phyloP scores from a whole-genome alignment of 768 basidiomycete species.

The Tricholoma bakamatsutake region DNA sequence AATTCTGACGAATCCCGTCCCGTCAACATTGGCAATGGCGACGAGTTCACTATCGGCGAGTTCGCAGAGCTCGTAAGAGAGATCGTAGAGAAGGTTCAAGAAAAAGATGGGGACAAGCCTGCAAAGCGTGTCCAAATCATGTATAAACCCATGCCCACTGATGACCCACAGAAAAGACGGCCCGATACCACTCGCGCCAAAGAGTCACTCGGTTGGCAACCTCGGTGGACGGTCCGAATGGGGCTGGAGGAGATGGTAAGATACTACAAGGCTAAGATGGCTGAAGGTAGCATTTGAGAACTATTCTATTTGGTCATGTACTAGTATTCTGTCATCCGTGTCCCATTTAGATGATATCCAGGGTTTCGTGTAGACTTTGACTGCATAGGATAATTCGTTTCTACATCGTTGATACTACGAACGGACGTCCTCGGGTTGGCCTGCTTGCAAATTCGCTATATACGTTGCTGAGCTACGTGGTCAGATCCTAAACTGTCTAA shows the following conservation, averaged over 20 bases:
- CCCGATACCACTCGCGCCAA: conserved; percentile 93
- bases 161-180: conserved; percentile 92
- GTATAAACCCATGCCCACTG: conserved; percentile 78
- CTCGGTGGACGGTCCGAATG: conserved; percentile 88
- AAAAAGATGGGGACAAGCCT: conserved; percentile 61
- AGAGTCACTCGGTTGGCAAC: conserved; percentile 81
- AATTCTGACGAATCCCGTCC: conserved; percentile 91
- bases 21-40: conserved; percentile 92
- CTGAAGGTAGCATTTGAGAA: conserved; percentile 67
- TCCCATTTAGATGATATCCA: neutral
- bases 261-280: conserved; percentile 89
- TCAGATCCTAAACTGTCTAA: no score
- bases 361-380: neutral
- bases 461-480: no score
- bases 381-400: no score
- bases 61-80: conserved; percentile 92
- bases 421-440: no score
- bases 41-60: conserved; percentile 94
- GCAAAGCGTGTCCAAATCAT: conserved; percentile 57
- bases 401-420: no score
- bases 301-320: neutral
- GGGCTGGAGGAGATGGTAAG: conserved; percentile 93
- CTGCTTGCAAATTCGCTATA: no score
- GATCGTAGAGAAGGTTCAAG: conserved; percentile 89
- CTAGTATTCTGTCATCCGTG: neutral